These are phyloP conservation scores for Venturia pyrina DNA, from an alignment of 2,329 filamentous ascomycete species.

Conservation along the genomic window DNA sequence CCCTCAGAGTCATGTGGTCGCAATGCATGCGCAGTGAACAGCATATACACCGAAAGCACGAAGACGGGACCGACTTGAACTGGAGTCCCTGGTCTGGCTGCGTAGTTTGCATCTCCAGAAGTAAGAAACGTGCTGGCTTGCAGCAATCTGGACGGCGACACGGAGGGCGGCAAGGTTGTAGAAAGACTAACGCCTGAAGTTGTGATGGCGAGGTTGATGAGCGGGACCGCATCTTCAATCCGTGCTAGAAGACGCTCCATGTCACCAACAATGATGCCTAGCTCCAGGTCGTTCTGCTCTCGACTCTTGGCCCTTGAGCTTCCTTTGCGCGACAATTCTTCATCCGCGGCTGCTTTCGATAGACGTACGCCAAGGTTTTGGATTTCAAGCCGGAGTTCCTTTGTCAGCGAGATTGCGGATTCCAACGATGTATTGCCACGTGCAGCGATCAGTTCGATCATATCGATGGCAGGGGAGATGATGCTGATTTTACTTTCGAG, in stretches of 20 bases:
- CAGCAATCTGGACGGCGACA: slow-evolving; percentile 81
- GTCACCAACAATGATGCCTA: slow-evolving; percentile 60
- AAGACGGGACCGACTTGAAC: slow-evolving; percentile 85
- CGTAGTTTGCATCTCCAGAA: slow-evolving; percentile 76
- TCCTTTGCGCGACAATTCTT: slow-evolving; percentile 41
- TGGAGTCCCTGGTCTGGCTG: slow-evolving; percentile 48
- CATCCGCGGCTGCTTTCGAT: slow-evolving; percentile 55
- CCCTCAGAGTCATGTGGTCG: slow-evolving; percentile 46
- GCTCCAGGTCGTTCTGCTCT: slow-evolving; percentile 50
- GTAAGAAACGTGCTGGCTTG: slow-evolving; percentile 90
- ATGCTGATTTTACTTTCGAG: slow-evolving; percentile 84
- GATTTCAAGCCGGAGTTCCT: slow-evolving; percentile 73
- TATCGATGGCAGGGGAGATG: slow-evolving; percentile 80
- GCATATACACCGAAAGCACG: slow-evolving; percentile 83
- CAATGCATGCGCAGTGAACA: slow-evolving; percentile 70
- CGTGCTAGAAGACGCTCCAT: slow-evolving; percentile 65
- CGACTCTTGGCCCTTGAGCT: slow-evolving; percentile 39
- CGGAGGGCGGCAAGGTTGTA: slow-evolving; percentile 65
- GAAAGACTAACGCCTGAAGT: slow-evolving; percentile 84
- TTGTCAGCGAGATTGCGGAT: slow-evolving; percentile 74
- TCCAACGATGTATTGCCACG: slow-evolving; percentile 73
- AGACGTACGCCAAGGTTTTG: slow-evolving; percentile 67
- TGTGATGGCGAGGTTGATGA: slow-evolving; percentile 88
- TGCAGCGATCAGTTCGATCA: slow-evolving; percentile 79
- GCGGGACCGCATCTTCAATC: slow-evolving; percentile 84